These are phyloP conservation scores for Bolboschoenus planiculmis DNA, from an alignment of 176 grass and related monocot genomes.

Conservation along the genomic window DNA sequence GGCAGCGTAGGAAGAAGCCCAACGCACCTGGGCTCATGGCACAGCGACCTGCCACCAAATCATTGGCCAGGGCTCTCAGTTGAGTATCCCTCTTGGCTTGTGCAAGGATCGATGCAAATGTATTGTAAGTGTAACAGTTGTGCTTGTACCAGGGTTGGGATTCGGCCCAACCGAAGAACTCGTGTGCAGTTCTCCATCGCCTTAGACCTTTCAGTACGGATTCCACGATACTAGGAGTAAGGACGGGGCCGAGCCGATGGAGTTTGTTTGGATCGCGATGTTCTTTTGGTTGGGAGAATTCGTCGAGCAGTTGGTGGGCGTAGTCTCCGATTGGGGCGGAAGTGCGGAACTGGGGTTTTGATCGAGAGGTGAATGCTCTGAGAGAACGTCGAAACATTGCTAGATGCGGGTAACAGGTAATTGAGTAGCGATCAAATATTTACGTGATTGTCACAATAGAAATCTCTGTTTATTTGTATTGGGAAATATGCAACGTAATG, in stretches of 20 bases:
- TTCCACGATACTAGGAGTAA: conserved; percentile 31
- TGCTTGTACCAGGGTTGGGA: conserved; percentile 58
- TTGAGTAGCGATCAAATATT: no score
- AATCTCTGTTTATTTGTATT: background rate
- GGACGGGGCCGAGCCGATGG: conserved; percentile 27
- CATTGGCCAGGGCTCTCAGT: conserved; percentile 38
- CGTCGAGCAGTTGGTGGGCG: conserved; percentile 60
- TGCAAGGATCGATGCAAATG: conserved; percentile 59
- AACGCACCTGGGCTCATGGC: conserved; percentile 60
- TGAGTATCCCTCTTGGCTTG: conserved; percentile 25
- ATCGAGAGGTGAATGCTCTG: background rate
- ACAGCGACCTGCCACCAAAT: conserved; percentile 33
- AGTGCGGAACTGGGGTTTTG: background rate
- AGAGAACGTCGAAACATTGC: conserved; percentile 6
- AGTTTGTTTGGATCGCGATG: conserved; percentile 37
- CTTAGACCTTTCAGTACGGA: conserved; percentile 42
- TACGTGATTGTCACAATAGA: background rate
- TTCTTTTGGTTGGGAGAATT: conserved; percentile 54
- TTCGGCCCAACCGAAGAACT: conserved; percentile 73
- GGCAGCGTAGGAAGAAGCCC: conserved; percentile 69
- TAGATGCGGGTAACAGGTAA: background rate
- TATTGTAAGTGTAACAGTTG: conserved; percentile 77
- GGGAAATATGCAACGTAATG: no score
- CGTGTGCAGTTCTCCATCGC: conserved; percentile 49
- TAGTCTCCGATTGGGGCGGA: background rate